Conservation (phyloP, 129 eudicot species). For the Silybum marianum region DNA sequence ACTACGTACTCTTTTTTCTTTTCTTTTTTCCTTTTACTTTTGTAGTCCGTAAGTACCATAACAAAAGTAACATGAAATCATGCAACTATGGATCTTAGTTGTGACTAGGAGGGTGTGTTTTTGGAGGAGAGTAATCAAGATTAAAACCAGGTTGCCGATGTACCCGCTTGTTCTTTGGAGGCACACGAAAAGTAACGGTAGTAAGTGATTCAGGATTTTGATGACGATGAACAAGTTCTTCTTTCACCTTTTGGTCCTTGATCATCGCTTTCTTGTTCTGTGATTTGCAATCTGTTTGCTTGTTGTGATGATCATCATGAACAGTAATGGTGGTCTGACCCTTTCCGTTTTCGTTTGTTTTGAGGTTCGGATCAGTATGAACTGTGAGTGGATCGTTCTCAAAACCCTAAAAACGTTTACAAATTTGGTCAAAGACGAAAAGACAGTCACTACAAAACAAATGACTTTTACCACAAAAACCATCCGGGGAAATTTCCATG, state of each 20-base stretch:
- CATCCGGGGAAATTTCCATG: too few species aligned
- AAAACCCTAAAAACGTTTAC: conserved; percentile 26
- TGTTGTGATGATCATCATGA: conserved; percentile 13
- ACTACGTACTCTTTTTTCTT: neutral
- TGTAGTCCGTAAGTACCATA: conserved; percentile 5
- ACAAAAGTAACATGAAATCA: conserved; percentile 21
- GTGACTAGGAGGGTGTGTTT: conserved; percentile 82
- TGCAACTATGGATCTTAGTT: conserved; percentile 44
- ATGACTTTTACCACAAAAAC: too few species aligned
- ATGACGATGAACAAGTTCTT: conserved; percentile 6
- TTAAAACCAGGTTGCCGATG: conserved; percentile 61
- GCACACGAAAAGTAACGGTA: conserved; percentile 43
- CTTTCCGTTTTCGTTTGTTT: neutral
- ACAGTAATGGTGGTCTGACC: conserved; percentile 11
- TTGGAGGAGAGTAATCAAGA: conserved; percentile 84
- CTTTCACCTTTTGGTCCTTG: conserved; percentile 23
- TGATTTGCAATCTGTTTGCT: conserved; percentile 16
- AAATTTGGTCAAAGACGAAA: neutral
- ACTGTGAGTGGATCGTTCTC: conserved; percentile 3
- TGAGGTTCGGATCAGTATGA: conserved; percentile 20
- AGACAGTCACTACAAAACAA: too few species aligned
- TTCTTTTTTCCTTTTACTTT: neutral
- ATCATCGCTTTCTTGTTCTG: conserved; percentile 8
- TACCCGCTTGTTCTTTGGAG: conserved; percentile 32
- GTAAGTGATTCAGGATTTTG: conserved; percentile 14